phyloP scores from a whole-genome alignment of 192 early-diverging fungal species.

The Dissophora ornata region DNA sequence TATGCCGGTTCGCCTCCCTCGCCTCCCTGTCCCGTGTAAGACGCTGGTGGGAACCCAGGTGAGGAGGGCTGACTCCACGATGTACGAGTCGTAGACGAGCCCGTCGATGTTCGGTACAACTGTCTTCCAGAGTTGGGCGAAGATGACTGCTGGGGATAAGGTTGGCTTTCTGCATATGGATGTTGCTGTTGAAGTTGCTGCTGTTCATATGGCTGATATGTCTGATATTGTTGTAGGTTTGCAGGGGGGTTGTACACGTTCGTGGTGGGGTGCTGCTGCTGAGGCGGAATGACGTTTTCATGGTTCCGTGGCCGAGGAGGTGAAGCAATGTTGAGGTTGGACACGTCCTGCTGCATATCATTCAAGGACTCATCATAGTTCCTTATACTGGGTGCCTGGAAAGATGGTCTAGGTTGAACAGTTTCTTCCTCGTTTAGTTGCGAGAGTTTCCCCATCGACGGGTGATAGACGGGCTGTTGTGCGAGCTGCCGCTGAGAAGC shows the following conservation, averaged over 20 bases:
- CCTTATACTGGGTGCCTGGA: slow-evolving; percentile 21
- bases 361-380: slow-evolving; percentile 7
- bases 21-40: slow-evolving; percentile 8
- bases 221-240: slow-evolving; percentile 12
- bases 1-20: background rate
- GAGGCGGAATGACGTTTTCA: slow-evolving; percentile 12
- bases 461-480: slow-evolving; percentile 18
- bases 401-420: slow-evolving; percentile 32
- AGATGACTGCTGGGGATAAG: slow-evolving; percentile 39
- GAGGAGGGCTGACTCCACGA: slow-evolving; percentile 52
- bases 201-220: slow-evolving; percentile 16
- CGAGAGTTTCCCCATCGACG: slow-evolving; percentile 28
- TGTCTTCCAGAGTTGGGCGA: slow-evolving; percentile 31
- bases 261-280: slow-evolving; percentile 5
- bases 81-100: slow-evolving; percentile 47
- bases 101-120: slow-evolving; percentile 45
- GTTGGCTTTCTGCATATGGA: slow-evolving; percentile 36
- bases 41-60: slow-evolving; percentile 38
- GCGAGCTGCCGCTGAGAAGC: slow-evolving; percentile 29
- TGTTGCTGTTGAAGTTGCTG: slow-evolving; percentile 23
- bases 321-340: slow-evolving; percentile 49
- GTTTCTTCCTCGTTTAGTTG: slow-evolving; percentile 36
- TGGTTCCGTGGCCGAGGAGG: slow-evolving; percentile 32
- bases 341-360: slow-evolving; percentile 43
- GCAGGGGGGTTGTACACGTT: background rate